phyloP scores from a whole-genome alignment of 306 rosid species.

The Cicer arietinum region DNA sequence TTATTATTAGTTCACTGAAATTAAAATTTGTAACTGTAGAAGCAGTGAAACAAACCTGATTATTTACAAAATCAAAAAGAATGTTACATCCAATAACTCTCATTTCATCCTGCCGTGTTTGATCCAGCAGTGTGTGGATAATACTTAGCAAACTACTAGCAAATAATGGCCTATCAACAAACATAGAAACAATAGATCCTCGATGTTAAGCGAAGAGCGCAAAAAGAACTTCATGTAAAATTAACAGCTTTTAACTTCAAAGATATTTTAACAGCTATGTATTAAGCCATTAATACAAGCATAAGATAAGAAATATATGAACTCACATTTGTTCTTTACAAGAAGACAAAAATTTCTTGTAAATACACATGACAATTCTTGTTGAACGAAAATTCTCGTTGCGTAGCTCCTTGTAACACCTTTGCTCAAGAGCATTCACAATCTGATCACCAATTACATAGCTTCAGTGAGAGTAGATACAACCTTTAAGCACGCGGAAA shows the following conservation, averaged over 20 bases:
- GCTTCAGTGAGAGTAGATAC: constrained; percentile 41
- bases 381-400: constrained; percentile 71
- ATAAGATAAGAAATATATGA: constrained; percentile 37
- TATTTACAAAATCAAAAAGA: constrained; percentile 87
- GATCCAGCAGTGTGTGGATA: constrained; percentile 88
- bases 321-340: constrained; percentile 97
- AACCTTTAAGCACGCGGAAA: constrained; percentile 35
- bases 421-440: constrained; percentile 78
- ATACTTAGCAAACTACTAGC: constrained; percentile 87
- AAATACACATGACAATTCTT: constrained; percentile 83
- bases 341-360: constrained; percentile 75
- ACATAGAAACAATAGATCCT: constrained; percentile 41
- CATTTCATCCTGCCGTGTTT: constrained; percentile 86
- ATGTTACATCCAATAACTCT: constrained; percentile 83
- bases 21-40: constrained; percentile 17
- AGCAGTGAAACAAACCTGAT: constrained; percentile 67
- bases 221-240: constrained; percentile 29
- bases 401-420: constrained; percentile 94
- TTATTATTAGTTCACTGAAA: constrained; percentile 18
- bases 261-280: constrained; percentile 1
- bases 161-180: constrained; percentile 78
- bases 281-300: constrained; percentile 24
- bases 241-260: constrained; percentile 18
- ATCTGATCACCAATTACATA: constrained; percentile 68
- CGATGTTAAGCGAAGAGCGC: constrained; percentile 15